Evolutionary conservation across 2,329 filamentous ascomycete species (phyloP).

Genomic region (Truncatella angustata): DNA sequence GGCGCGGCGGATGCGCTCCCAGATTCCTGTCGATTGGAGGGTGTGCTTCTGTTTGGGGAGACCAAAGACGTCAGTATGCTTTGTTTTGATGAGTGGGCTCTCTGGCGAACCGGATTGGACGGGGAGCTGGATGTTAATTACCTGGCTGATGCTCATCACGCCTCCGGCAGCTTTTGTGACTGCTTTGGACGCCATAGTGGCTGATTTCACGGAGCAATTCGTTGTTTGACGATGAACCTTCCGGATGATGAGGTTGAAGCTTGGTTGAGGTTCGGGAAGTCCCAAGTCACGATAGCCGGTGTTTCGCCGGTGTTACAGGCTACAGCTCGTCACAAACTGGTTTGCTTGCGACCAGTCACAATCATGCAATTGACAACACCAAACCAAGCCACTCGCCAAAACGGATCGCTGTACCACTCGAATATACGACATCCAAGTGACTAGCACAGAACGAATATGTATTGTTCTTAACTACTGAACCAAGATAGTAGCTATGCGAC

Average conservation of each 20-base stretch:
- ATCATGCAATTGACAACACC: not conserved
- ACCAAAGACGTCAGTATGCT: too few species aligned
- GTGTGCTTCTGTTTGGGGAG: conserved; percentile 99
- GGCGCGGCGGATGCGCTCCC: conserved; percentile 76
- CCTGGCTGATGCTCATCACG: conserved; percentile 58
- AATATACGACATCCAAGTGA: too few species aligned
- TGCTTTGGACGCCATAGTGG: conserved; percentile 61
- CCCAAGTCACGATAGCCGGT: conserved; percentile 4
- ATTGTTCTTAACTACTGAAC: too few species aligned
- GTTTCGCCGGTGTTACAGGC: conserved; percentile 4
- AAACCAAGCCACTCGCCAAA: too few species aligned
- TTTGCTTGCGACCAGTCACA: not conserved
- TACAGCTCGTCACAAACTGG: not conserved
- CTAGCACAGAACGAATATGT: too few species aligned
- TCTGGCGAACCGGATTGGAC: not conserved
- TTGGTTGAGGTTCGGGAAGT: conserved; percentile 1
- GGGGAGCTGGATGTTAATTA: conserved; percentile 28
- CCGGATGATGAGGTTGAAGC: conserved; percentile 3
- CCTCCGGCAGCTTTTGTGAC: conserved; percentile 54
- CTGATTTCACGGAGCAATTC: conserved; percentile 23
- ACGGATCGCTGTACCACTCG: too few species aligned
- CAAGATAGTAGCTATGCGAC: too few species aligned
- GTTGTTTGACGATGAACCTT: conserved; percentile 12
- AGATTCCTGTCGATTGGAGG: conserved; percentile 83
- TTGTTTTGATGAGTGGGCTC: not conserved